These are phyloP conservation scores for Hemileccinum rubropunctum DNA, from an alignment of 768 basidiomycete species.

Conservation along the genomic window DNA sequence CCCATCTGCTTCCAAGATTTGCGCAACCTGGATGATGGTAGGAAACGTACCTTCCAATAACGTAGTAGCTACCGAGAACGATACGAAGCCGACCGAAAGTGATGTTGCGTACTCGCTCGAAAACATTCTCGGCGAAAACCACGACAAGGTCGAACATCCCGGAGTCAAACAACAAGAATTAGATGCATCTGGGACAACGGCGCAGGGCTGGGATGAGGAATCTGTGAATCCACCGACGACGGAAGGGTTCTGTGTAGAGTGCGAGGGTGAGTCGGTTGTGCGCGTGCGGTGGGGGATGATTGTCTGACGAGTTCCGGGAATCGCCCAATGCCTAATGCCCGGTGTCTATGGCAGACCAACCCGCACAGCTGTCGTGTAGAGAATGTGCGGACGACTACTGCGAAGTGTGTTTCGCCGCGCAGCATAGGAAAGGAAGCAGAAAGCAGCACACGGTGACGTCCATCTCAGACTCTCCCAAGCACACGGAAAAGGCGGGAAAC, in stretches of 20 bases:
- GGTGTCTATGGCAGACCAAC: constrained; percentile 58
- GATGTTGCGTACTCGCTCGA: constrained; percentile 52
- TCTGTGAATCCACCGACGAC: constrained; percentile 39
- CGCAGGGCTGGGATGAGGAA: constrained; percentile 71
- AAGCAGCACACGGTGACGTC: constrained; percentile 59
- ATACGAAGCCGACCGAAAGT: constrained; percentile 2
- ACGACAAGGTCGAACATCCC: constrained; percentile 61
- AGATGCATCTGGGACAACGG: constrained; percentile 34
- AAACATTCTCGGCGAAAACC: constrained; percentile 65
- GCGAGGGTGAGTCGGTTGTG: constrained; percentile 61
- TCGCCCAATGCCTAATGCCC: no score
- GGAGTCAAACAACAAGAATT: constrained; percentile 30
- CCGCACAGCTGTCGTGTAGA: constrained; percentile 71
- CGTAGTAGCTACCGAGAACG: constrained; percentile 11
- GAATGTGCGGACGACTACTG: constrained; percentile 73
- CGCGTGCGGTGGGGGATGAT: no score
- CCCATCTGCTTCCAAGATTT: background rate
- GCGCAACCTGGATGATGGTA: constrained; percentile 20
- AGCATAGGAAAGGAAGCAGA: constrained; percentile 79
- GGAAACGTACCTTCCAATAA: constrained; percentile 17
- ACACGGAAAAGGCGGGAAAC: constrained; percentile 11
- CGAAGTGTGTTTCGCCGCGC: constrained; percentile 82
- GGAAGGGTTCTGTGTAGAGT: constrained; percentile 79
- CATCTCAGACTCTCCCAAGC: constrained; percentile 29
- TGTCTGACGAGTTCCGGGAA: no score